Conservation (phyloP, 495 filamentous ascomycete species). For the Podospora sp. region DNA sequence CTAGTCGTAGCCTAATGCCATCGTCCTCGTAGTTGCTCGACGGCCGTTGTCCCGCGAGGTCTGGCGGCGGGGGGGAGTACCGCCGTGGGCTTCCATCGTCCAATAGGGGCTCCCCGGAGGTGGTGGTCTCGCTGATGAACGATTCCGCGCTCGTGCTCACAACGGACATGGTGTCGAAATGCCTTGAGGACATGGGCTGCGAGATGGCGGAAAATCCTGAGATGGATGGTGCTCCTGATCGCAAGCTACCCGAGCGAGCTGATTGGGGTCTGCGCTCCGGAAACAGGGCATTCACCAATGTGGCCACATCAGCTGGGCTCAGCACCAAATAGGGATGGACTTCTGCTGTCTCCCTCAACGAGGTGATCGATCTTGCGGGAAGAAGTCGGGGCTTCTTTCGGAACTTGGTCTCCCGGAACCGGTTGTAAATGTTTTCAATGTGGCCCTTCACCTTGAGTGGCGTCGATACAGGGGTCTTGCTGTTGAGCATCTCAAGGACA, state of each 20-base stretch:
- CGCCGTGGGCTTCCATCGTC: conserved; percentile 53
- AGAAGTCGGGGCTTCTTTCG: conserved; percentile 61
- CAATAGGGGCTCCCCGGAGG: conserved; percentile 64
- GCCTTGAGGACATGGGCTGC: conserved; percentile 48
- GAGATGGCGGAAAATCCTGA: conserved; percentile 61
- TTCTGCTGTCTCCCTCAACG: conserved; percentile 67
- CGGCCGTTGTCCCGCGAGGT: conserved; percentile 37
- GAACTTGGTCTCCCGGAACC: conserved; percentile 59
- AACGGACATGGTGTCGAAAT: conserved; percentile 61
- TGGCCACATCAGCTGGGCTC: conserved; percentile 71
- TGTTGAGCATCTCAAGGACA: conserved; percentile 63
- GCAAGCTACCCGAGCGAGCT: conserved; percentile 53
- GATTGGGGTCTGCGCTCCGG: conserved; percentile 63
- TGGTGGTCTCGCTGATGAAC: conserved; percentile 66
- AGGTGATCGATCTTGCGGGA: conserved; percentile 68
- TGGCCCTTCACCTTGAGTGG: conserved; percentile 69
- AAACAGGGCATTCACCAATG: conserved; percentile 70
- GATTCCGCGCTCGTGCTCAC: conserved; percentile 70
- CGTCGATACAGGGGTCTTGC: conserved; percentile 62
- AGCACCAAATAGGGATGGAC: conserved; percentile 74
- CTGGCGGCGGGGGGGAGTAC: conserved; percentile 46
- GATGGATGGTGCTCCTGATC: conserved; percentile 67
- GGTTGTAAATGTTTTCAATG: conserved; percentile 73
- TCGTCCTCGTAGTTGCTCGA: conserved; percentile 56
- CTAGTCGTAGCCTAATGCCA: conserved; percentile 56